These are phyloP conservation scores for Piper betle DNA, from an alignment of 164 flowering plant species.

Conservation along the genomic window DNA sequence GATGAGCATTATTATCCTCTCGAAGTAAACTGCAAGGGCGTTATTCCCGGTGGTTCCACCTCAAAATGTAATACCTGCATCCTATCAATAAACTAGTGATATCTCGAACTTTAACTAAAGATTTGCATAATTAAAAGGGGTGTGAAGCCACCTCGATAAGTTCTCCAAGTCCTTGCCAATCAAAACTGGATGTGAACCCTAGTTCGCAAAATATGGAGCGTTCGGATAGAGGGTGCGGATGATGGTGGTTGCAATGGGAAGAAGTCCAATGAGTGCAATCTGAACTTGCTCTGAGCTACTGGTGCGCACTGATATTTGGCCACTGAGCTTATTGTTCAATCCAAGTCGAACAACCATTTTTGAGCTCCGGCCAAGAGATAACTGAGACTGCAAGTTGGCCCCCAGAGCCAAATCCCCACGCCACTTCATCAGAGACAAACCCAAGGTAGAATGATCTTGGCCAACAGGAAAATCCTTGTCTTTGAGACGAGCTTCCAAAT, in stretches of 20 bases:
- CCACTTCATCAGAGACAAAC: slow-evolving; percentile 82
- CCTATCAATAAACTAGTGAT: not conserved
- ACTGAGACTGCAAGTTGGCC: slow-evolving; percentile 68
- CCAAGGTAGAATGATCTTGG: slow-evolving; percentile 70
- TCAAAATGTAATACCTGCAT: slow-evolving; percentile 9
- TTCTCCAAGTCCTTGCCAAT: not conserved
- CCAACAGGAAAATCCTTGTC: slow-evolving; percentile 74
- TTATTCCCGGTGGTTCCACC: slow-evolving; percentile 11
- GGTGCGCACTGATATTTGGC: slow-evolving; percentile 70
- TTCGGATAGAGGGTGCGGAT: slow-evolving; percentile 43
- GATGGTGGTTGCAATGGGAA: slow-evolving; percentile 53
- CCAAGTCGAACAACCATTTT: slow-evolving; percentile 73
- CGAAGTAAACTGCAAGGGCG: not conserved
- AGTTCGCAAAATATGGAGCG: slow-evolving; percentile 52
- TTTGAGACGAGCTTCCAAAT: slow-evolving; percentile 63
- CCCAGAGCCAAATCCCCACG: slow-evolving; percentile 82
- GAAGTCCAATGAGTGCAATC: slow-evolving; percentile 62
- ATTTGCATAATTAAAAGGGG: not conserved
- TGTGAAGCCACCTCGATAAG: not conserved
- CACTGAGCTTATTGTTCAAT: slow-evolving; percentile 80
- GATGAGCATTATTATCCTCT: slow-evolving; percentile 4
- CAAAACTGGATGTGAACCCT: slow-evolving; percentile 12
- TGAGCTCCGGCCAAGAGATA: slow-evolving; percentile 59
- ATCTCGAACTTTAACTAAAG: not conserved
- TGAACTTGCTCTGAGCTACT: slow-evolving; percentile 88